phyloP scores from a whole-genome alignment of 139 green algal genomes.

The Chlamydomonas applanata region DNA sequence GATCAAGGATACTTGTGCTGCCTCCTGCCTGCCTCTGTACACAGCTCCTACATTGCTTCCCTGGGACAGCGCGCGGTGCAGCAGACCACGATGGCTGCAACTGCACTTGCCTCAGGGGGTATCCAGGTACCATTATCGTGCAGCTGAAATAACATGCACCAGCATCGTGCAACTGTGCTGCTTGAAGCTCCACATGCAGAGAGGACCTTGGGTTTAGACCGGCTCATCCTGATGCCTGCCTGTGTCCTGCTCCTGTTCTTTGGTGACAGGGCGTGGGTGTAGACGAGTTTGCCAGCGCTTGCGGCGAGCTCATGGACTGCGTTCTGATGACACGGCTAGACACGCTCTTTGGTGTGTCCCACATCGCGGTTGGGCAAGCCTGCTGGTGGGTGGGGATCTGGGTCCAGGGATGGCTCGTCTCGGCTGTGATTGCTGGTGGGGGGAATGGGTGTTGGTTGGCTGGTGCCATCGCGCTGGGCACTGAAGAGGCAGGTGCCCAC shows the following conservation, averaged over 20 bases:
- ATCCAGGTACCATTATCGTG: neutral
- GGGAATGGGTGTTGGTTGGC: neutral
- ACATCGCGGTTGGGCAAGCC: no score
- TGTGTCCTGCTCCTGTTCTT: neutral
- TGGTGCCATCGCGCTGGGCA: neutral
- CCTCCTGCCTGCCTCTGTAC: neutral
- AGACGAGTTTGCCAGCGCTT: neutral
- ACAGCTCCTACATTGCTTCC: constrained; percentile 4
- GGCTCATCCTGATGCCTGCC: neutral
- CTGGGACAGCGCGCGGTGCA: neutral
- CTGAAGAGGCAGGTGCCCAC: no score
- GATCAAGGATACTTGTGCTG: no score
- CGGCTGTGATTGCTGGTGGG: neutral
- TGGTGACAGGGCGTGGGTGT: neutral
- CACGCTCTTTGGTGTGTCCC: neutral
- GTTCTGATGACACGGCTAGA: constrained; percentile 5
- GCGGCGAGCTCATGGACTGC: constrained; percentile 2
- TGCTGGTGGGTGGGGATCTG: no score
- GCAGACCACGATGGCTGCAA: neutral
- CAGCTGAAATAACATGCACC: neutral
- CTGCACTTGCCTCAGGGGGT: neutral
- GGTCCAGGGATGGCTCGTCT: neutral
- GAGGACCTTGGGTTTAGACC: neutral
- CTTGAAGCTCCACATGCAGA: neutral
- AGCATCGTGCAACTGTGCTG: no score